Conservation (phyloP, 2,329 filamentous ascomycete genomes). For the Scedosporium aurantiacum region DNA sequence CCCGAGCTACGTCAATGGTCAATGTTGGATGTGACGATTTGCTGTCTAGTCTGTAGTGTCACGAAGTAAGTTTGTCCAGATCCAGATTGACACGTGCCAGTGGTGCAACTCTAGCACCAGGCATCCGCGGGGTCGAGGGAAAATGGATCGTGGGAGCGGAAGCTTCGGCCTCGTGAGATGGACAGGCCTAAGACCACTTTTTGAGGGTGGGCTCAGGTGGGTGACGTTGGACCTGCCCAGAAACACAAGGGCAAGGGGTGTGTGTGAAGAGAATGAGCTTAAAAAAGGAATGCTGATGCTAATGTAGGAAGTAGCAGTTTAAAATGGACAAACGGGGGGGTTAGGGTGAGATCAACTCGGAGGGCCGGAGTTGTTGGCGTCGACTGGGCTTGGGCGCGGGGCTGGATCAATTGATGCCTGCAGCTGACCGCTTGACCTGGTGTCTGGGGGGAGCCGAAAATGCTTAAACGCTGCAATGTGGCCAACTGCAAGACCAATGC, state of each 20-base stretch:
- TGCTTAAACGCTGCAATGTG: no score
- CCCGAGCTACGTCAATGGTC: no score
- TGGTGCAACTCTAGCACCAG: not conserved
- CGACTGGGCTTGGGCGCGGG: no score
- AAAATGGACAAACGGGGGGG: not conserved
- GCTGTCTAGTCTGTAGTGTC: no score
- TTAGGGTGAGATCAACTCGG: no score
- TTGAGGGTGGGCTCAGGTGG: not conserved
- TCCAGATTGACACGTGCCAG: not conserved
- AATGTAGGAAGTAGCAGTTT: not conserved
- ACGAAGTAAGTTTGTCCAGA: not conserved
- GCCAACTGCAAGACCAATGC: no score
- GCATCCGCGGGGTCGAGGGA: not conserved
- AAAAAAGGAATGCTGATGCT: not conserved
- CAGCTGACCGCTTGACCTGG: no score
- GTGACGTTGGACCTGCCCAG: not conserved
- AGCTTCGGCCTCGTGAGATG: not conserved
- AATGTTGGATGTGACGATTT: no score
- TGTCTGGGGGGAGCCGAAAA: no score
- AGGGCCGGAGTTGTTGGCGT: no score
- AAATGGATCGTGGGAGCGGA: not conserved
- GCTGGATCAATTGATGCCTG: no score
- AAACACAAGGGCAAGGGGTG: not conserved
- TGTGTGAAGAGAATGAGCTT: not conserved
- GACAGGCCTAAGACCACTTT: not conserved